Evolutionary conservation across 2,329 filamentous ascomycete genomes (phyloP), one percentile per base, ranked within the genome.

Genomic region (Ophiostoma ulmi): DNA sequence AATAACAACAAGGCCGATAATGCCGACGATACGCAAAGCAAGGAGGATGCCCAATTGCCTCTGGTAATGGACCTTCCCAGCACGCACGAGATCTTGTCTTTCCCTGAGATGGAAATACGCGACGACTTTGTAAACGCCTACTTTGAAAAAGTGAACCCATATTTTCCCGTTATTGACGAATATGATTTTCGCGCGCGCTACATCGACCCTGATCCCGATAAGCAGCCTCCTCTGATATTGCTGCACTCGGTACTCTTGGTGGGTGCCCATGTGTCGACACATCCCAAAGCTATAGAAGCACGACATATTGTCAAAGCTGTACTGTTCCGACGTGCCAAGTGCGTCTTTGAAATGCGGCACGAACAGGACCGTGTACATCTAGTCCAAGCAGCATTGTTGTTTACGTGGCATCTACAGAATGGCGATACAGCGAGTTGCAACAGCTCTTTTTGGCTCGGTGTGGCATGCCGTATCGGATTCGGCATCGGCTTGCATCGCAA

Each of bases 161-260:
- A 63, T 22, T 73, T 73, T 26, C 72, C 72, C 44, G 72, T 73
- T 8, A 52, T 73, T 39, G 72, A 73, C 66, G 70, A 73, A 61
- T 17, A 31, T 22, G 70, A 69, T 7, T 73, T 73, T 48, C 70
- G 68, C 22, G 48, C 58, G 2, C 70, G 64, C 14, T 73, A 73
- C 11, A 55, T 67, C n/a, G 67, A 70, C 26, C 69, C 69, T 5
- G 41, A 64, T 17, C 69, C 69, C 20, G 39, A 64, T 31, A 63
- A 67, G 52, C 71, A 67, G 48, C 70, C 69, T 13, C 41, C 70
- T 1, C 72, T 72, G 5, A 6, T 72, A 5, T 26, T 72, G 20
- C 22, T 72, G 44, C 71, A 72, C 48, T 39, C 71, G 3, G 61
- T 72, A 6, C 39, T 72, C 48, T 48, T 72, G 0, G 71, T 70